phyloP scores from a whole-genome alignment of 2,329 filamentous ascomycete genomes.

The Colletotrichum sp. region DNA sequence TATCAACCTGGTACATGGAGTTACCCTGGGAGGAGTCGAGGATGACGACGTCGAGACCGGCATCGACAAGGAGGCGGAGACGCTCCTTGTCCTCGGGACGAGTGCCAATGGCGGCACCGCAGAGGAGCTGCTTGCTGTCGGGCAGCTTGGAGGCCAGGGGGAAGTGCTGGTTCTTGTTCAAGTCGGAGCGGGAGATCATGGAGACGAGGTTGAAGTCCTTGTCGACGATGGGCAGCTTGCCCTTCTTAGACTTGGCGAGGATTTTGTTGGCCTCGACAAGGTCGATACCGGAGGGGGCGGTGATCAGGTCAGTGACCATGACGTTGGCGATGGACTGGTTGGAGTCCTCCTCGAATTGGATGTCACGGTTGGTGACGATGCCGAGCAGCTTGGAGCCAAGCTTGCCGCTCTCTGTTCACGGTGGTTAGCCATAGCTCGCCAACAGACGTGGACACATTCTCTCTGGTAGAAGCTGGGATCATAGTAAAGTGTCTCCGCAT shows the following conservation, averaged over 20 bases:
- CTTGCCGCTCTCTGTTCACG: slow-evolving; percentile 78
- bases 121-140: slow-evolving; percentile 96
- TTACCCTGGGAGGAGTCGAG: slow-evolving; percentile 98
- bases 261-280: slow-evolving; percentile 91
- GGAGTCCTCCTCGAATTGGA: slow-evolving; percentile 88
- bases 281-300: slow-evolving; percentile 81
- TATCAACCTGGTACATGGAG: slow-evolving; percentile 97
- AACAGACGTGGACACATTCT: slow-evolving; percentile 17
- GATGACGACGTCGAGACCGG: slow-evolving; percentile 92
- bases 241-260: slow-evolving; percentile 95
- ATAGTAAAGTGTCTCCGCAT: slow-evolving; percentile 69
- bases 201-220: slow-evolving; percentile 84
- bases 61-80: slow-evolving; percentile 87
- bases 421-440: slow-evolving; percentile 39
- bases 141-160: slow-evolving; percentile 95
- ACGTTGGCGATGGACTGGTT: slow-evolving; percentile 80
- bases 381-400: slow-evolving; percentile 95
- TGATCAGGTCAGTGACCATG: slow-evolving; percentile 96
- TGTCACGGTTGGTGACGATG: slow-evolving; percentile 97
- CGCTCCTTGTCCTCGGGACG: slow-evolving; percentile 90
- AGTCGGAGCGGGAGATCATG: slow-evolving; percentile 89
- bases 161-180: slow-evolving; percentile 99
- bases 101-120: slow-evolving; percentile 93
- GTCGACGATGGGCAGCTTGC: slow-evolving; percentile 94
- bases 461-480: slow-evolving; percentile 25